phyloP scores from a whole-genome alignment of 2,329 filamentous ascomycete species.

The Colletotrichum liriopes region DNA sequence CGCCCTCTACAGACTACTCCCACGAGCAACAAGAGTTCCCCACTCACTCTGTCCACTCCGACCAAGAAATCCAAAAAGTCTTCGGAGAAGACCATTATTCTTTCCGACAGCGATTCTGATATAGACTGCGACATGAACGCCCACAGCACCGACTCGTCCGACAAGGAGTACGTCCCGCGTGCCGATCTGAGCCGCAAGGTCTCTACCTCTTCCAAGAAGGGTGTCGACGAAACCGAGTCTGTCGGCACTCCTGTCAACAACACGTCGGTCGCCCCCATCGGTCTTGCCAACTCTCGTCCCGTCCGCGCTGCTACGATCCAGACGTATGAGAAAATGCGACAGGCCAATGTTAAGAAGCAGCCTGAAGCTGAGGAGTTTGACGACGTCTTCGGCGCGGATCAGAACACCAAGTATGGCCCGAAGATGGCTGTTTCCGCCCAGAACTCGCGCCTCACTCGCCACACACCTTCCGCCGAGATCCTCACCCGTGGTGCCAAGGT shows the following conservation, averaged over 20 bases:
- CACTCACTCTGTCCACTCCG: background rate
- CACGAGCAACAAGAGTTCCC: background rate
- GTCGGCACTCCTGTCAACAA: background rate
- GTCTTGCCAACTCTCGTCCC: constrained; percentile 37
- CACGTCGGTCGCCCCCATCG: background rate
- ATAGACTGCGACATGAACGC: constrained; percentile 1
- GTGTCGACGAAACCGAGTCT: background rate
- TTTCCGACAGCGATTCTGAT: constrained; percentile 1
- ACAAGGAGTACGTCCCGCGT: constrained; percentile 24
- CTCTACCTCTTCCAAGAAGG: background rate
- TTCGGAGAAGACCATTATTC: background rate
- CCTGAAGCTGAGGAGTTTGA: background rate
- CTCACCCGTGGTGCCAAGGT: background rate
- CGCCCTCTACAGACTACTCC: background rate
- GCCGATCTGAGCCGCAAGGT: constrained; percentile 6
- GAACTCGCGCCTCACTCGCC: background rate
- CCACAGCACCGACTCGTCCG: background rate
- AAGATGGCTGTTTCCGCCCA: background rate
- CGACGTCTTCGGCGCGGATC: background rate
- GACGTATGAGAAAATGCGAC: constrained; percentile 39
- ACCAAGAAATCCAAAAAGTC: constrained; percentile 5
- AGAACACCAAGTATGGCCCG: background rate
- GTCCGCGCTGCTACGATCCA: constrained; percentile 32
- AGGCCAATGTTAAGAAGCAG: constrained; percentile 7
- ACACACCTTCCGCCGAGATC: background rate